Base-by-base conservation (phyloP, 352 stramenopile genomes). In the Globisporangium orthogonon region DNA sequence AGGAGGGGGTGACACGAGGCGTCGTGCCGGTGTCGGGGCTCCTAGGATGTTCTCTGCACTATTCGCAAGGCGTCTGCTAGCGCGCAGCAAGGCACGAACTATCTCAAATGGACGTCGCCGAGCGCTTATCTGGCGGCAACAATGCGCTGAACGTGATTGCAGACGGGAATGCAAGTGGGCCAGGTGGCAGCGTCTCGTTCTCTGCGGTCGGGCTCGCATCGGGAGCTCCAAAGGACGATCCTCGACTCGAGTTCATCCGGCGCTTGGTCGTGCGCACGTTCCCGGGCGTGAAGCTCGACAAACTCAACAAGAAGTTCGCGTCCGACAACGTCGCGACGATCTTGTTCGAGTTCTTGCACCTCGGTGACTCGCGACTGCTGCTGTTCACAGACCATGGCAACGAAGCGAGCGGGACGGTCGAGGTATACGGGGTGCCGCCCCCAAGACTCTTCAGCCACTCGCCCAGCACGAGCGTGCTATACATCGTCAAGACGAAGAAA, bases 331-430 rank as follows among this genome's bases (percentile, higher is more conserved):
- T 91, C 55, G 81, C 78, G 33, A 66, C 66, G 9, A 44, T 76
- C 44, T 57, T 91, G 10, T 91, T 91, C 58, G 81, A 88, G 46
- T 91, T 91, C 52, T 60, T 89, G 17, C 81, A 89, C 37, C 31
- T 91, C 6, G 67, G 76, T 0, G 75, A 87, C 55, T 62, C 75
- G 41, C 67, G 78, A 14, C 60, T 91, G 52, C 57, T 91, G 54
- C 64, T 91, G 11, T 71, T 91, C 52, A 87, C 78, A n/a, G 77
- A 91, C 57, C 76, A 86, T 33, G 81, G 78, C 13, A 78, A 74
- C 37, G 74, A 86, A 44, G 56, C 62, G 23, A 85, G 67, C 31
- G 75, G 73, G 5, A 65, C 58, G 14, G 55, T 88, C 33, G 75
- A 85, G 54, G 75, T 88, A 37, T 91, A 91, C 55, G 65, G 78